phyloP scores from a whole-genome alignment of 768 basidiomycete genomes.

The Lyophyllum semitale region DNA sequence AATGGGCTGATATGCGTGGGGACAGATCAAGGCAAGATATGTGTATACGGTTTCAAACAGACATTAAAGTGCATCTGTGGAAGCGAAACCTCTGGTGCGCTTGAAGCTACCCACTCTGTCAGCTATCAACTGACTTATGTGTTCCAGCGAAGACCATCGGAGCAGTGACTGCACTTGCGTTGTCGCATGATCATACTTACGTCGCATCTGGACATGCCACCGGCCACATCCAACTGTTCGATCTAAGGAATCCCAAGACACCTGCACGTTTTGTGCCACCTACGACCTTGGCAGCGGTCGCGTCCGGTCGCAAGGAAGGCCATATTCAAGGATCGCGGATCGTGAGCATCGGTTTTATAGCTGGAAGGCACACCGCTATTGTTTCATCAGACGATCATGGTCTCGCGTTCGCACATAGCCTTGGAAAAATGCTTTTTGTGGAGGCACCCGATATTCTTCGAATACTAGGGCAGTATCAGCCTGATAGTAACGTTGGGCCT shows the following conservation, averaged over 20 bases:
- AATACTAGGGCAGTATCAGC: slow-evolving; percentile 89
- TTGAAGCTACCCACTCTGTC: background rate
- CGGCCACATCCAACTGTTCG: slow-evolving; percentile 86
- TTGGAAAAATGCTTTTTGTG: slow-evolving; percentile 93
- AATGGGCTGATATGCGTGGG: slow-evolving; percentile 91
- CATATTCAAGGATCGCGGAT: slow-evolving; percentile 83
- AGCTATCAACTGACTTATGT: slow-evolving; percentile 18
- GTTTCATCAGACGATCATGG: slow-evolving; percentile 90
- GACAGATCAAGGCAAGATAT: slow-evolving; percentile 73
- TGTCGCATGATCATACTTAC: slow-evolving; percentile 94
- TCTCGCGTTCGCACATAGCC: slow-evolving; percentile 91
- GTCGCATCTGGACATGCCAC: slow-evolving; percentile 84
- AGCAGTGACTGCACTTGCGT: slow-evolving; percentile 82
- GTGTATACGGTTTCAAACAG: slow-evolving; percentile 92
- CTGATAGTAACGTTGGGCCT: slow-evolving; percentile 32
- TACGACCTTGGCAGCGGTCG: slow-evolving; percentile 64
- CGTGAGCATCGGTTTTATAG: slow-evolving; percentile 82
- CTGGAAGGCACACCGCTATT: slow-evolving; percentile 89
- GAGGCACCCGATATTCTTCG: slow-evolving; percentile 94
- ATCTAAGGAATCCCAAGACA: slow-evolving; percentile 66
- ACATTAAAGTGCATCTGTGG: slow-evolving; percentile 80
- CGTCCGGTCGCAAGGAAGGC: slow-evolving; percentile 82
- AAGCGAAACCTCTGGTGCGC: slow-evolving; percentile 60
- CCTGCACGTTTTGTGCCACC: slow-evolving; percentile 75
- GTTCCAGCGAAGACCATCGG: slow-evolving; percentile 61